A percentile compares a stretch with the other conserved stretches of the same genome.
Conservation (phyloP, 306 rosid genomes). For the Castanea crenata region DNA sequence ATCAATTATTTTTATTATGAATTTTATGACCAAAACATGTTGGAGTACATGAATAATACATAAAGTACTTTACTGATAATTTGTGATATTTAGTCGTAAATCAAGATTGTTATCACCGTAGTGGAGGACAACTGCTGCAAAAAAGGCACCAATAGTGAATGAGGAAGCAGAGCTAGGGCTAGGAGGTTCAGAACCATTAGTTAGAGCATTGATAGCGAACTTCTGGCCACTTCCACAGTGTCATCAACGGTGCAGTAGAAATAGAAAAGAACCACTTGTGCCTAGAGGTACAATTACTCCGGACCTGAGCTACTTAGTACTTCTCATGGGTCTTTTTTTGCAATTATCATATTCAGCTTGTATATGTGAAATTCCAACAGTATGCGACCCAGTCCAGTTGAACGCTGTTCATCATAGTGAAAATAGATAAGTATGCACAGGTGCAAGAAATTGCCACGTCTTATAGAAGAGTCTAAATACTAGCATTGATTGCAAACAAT, state of each 20-base stretch:
- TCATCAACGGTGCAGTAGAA: constrained; percentile 25
- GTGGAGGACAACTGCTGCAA: constrained; percentile 1
- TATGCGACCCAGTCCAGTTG: constrained; percentile 21
- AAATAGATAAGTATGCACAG: neutral
- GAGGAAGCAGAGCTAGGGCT: constrained; percentile 5
- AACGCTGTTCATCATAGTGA: constrained; percentile 21
- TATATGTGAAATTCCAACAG: neutral
- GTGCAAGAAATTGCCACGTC: too few species aligned
- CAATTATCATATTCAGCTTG: constrained; percentile 19
- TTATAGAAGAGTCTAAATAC: too few species aligned
- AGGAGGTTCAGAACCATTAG: neutral
- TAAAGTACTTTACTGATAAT: too few species aligned
- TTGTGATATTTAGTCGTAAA: neutral
- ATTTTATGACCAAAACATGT: too few species aligned
- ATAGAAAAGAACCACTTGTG: neutral
- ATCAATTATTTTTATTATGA: too few species aligned
- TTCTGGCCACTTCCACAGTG: constrained; percentile 32
- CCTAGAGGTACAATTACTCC: too few species aligned
- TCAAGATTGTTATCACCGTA: neutral
- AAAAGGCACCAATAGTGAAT: neutral
- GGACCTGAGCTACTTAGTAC: too few species aligned
- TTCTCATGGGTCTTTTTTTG: neutral
- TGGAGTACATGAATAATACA: too few species aligned
- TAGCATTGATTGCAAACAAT: too few species aligned
- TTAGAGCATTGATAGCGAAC: constrained; percentile 14